Base-by-base conservation (phyloP, 305 asterid genomes). In the Fraxinus ornus region DNA sequence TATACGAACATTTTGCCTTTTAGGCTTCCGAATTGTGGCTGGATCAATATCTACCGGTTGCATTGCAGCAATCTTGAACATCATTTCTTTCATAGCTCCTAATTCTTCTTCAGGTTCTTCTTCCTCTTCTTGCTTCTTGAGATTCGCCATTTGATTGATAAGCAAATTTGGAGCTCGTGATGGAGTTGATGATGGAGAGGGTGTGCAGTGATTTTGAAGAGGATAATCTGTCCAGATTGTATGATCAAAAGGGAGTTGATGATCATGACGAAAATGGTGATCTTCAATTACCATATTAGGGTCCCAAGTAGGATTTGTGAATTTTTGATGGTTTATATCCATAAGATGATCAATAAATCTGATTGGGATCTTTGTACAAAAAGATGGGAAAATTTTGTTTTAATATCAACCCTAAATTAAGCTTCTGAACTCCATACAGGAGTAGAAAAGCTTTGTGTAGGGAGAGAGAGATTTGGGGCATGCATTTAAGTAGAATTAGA, bases 21-120 rank as follows among this genome's bases (percentile, higher is more conserved):
- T 82, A 0, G 98, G 98, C 79, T 86, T 89, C 3, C 91, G 86
- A 66, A 94, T 80, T 1, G 96, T 89, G 68, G 96, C 89, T 0
- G 97, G 97, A 77, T 94, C 98, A 78, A 94, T 89, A 80, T 93
- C 98, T 1, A 94, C 94, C 0, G 98, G 97, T 68, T 94, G 97
- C 98, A 94, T 94, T 80, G 97, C 86, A 0, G 98, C 98, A 60
- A 94, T 92, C 83, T 90, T 94, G 94, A 93, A 94, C 97, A 93
- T 92, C 97, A 93, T 92, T 80, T 94, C 98, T 26, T 93, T 95
- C 94, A 92, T 90, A 57, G 97, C 91, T 6, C 98, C 98, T 0
- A 95, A 78, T 44, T 93, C 94, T 21, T 94, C 98, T 21, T 91
- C 94, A 0, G 52, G 70, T 5, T 83, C 89, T 2, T 84, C 87